phyloP scores from a whole-genome alignment of 2,329 filamentous ascomycete species.

The Botrytis cinerea region DNA sequence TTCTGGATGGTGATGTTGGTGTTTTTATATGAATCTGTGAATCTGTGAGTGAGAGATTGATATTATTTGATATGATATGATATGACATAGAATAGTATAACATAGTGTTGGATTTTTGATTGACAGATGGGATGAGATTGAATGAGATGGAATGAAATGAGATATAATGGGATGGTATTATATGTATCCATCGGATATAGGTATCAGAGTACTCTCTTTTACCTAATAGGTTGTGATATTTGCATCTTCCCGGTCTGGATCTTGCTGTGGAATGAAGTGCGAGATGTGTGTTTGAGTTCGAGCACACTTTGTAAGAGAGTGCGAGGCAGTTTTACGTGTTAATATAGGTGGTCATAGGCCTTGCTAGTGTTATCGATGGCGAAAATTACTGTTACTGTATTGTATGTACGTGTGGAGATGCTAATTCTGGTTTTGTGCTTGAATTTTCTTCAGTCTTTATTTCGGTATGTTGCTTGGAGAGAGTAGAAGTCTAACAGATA shows the following conservation, averaged over 20 bases:
- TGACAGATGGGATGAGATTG: no score
- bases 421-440: not conserved
- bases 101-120: no score
- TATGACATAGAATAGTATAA: no score
- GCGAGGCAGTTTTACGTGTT: not conserved
- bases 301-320: not conserved
- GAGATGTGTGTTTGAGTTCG: not conserved
- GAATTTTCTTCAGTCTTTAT: no score
- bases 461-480: not conserved
- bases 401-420: no score
- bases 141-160: no score
- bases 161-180: no score
- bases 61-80: no score
- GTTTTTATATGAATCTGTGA: no score
- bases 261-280: not conserved
- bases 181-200: not conserved
- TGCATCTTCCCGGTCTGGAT: not conserved
- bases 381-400: no score
- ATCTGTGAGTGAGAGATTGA: rapidly evolving
- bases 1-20: no score
- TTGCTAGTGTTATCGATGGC: not conserved
- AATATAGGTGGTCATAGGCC: not conserved
- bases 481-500: not conserved
- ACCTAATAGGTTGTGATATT: not conserved
- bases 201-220: not conserved